These are phyloP conservation scores for Hygrocybe punicea DNA, from an alignment of 768 basidiomycete genomes.

Conservation along the genomic window DNA sequence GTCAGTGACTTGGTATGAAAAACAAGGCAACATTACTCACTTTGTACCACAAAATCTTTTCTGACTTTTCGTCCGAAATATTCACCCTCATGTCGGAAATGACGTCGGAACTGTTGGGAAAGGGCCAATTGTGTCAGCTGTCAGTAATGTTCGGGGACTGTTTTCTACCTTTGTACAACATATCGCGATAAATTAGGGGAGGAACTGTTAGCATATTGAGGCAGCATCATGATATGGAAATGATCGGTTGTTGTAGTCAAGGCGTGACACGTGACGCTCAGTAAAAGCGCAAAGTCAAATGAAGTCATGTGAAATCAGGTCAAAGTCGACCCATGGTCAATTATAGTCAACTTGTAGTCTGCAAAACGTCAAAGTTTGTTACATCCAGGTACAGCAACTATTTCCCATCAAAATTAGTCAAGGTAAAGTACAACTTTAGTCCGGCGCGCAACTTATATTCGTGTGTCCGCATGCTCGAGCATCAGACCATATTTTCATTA, in stretches of 20 bases:
- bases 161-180: constrained; percentile 33
- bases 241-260: not conserved
- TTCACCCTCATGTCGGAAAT: constrained; percentile 66
- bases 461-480: no score
- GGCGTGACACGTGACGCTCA: no score
- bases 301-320: no score
- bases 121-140: not conserved
- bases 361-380: no score
- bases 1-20: constrained; percentile 6
- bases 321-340: no score
- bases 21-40: constrained; percentile 34
- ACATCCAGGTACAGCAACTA: no score
- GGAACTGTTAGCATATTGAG: not conserved
- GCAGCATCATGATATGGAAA: not conserved
- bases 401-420: no score
- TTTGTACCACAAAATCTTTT: constrained; percentile 70
- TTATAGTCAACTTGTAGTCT: no score
- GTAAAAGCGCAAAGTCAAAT: no score
- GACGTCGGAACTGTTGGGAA: constrained; percentile 60
- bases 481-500: no score
- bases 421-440: no score
- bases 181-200: constrained; percentile 18
- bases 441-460: no score
- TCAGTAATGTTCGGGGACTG: not conserved
- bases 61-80: constrained; percentile 54